These are phyloP conservation scores for Gentiana dahurica DNA, from an alignment of 257 asterid species.

Conservation along the genomic window DNA sequence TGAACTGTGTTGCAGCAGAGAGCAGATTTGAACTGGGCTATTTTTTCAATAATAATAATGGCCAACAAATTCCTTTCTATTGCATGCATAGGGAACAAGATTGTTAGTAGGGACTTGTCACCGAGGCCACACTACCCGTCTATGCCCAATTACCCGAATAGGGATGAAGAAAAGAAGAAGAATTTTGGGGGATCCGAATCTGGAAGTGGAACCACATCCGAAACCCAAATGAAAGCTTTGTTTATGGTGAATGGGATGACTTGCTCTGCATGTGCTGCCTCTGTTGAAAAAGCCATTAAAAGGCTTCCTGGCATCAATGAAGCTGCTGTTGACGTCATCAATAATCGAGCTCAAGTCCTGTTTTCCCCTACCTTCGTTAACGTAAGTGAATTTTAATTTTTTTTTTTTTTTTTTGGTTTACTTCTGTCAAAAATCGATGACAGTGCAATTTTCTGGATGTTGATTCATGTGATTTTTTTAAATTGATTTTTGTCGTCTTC, in stretches of 20 bases:
- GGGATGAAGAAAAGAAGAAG: conserved; percentile 32
- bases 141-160: conserved; percentile 25
- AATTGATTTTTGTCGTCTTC: too few species aligned
- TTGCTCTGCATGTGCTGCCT: conserved; percentile 86
- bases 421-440: too few species aligned
- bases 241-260: conserved; percentile 70
- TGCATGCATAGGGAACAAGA: too few species aligned
- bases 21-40: too few species aligned
- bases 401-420: too few species aligned
- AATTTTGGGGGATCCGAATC: conserved; percentile 30
- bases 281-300: conserved; percentile 79
- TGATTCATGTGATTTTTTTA: too few species aligned
- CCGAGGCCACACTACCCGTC: conserved; percentile 23
- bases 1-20: too few species aligned
- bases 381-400: conserved; percentile 25
- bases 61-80: too few species aligned
- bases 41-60: too few species aligned
- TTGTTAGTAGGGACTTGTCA: too few species aligned
- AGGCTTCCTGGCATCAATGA: conserved; percentile 77
- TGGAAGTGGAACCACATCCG: conserved; percentile 1
- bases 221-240: conserved; percentile 21
- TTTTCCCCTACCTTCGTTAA: conserved; percentile 45
- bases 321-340: conserved; percentile 69
- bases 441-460: too few species aligned
- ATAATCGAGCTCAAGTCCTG: conserved; percentile 56